Evolutionary conservation across 495 filamentous ascomycete species (phyloP).

Genomic region (Penicillium verhagenii): DNA sequence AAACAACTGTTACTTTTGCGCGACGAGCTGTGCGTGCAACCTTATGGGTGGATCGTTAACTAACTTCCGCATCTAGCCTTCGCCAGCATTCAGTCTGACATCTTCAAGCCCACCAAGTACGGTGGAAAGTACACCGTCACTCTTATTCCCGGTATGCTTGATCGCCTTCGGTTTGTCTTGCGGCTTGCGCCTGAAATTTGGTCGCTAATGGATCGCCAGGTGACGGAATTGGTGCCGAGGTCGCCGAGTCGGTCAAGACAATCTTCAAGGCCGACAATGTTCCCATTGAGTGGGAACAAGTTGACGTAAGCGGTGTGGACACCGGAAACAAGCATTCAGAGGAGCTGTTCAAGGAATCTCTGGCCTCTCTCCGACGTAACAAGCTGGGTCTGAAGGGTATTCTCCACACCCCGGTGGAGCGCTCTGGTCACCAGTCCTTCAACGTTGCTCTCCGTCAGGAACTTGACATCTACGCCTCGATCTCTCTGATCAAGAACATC

Average conservation of each 20-base stretch:
- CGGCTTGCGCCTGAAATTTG: not conserved
- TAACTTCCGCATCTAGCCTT: slow-evolving; percentile 38
- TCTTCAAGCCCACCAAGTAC: slow-evolving; percentile 98
- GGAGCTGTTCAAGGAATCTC: slow-evolving; percentile 90
- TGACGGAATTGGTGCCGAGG: slow-evolving; percentile 97
- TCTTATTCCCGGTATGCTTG: slow-evolving; percentile 76
- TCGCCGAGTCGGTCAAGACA: slow-evolving; percentile 95
- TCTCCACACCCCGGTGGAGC: slow-evolving; percentile 92
- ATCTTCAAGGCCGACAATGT: slow-evolving; percentile 99
- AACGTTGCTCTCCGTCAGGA: slow-evolving; percentile 98
- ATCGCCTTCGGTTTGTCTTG: slow-evolving; percentile 7
- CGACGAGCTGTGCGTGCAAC: not conserved
- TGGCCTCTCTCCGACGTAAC: slow-evolving; percentile 93
- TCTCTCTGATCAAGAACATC: slow-evolving; percentile 98
- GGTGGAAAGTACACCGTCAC: slow-evolving; percentile 99
- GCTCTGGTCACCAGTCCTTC: slow-evolving; percentile 98
- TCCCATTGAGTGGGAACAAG: slow-evolving; percentile 97
- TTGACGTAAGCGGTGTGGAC: slow-evolving; percentile 92
- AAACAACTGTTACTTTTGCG: not conserved
- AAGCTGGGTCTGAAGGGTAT: slow-evolving; percentile 97
- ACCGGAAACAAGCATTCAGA: slow-evolving; percentile 85
- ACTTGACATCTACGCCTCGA: slow-evolving; percentile 98
- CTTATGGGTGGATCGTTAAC: not conserved
- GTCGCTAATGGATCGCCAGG: slow-evolving; percentile 42
- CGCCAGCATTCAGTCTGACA: slow-evolving; percentile 80